These are phyloP conservation scores for Cutaneotrichosporon sp. DNA, from an alignment of 1,284 basidiomycete species.

Conservation along the genomic window DNA sequence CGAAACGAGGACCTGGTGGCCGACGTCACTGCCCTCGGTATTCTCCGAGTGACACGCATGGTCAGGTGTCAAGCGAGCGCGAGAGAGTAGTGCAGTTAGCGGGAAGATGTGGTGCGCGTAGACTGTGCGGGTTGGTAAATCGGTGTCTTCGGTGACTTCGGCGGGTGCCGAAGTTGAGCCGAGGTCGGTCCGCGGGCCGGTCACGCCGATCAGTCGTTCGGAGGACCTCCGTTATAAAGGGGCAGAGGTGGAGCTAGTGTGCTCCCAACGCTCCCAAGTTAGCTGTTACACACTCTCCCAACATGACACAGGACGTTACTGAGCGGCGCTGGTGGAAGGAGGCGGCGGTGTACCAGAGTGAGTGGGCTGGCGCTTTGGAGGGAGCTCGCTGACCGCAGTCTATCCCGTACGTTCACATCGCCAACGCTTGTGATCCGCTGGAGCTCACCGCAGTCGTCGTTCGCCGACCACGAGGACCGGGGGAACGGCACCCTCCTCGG, in stretches of 20 bases:
- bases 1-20: background rate
- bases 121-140: no score
- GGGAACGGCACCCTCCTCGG: conserved; percentile 56
- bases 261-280: no score
- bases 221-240: background rate
- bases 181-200: background rate
- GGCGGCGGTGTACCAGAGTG: conserved; percentile 18
- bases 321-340: conserved; percentile 21
- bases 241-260: background rate
- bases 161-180: background rate
- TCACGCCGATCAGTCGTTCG: background rate
- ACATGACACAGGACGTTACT: background rate
- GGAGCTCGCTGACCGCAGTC: conserved; percentile 9
- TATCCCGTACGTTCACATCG: conserved; percentile 8
- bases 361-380: background rate
- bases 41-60: background rate
- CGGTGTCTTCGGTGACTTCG: conserved; percentile 6
- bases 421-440: no score
- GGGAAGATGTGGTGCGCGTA: no score
- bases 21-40: background rate
- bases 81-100: no score
- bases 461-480: conserved; percentile 33
- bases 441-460: conserved; percentile 22
- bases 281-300: background rate
- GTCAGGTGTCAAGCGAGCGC: background rate